A percentile compares a stretch with the other conserved stretches of the same genome.
Evolutionary conservation across 2,329 filamentous ascomycete genomes (phyloP).

Genomic region (Ceratocystis ficicola): DNA sequence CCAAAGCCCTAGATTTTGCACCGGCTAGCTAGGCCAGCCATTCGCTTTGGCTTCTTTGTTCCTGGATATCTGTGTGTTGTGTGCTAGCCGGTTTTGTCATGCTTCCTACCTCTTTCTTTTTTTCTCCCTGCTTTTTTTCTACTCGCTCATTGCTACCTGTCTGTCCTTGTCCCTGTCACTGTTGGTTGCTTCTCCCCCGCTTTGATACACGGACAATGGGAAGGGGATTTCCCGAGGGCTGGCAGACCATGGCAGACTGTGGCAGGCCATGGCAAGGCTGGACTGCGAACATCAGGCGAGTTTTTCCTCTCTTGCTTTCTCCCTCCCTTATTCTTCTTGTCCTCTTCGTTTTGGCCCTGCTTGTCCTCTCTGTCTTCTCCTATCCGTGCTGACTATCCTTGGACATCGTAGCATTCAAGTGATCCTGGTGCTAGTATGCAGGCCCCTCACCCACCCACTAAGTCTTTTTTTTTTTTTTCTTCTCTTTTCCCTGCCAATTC

Average conservation of each 20-base stretch:
- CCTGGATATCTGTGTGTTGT: background rate
- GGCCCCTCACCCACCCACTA: background rate
- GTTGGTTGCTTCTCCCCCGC: background rate
- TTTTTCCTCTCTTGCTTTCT: background rate
- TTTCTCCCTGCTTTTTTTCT: background rate
- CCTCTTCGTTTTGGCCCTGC: background rate
- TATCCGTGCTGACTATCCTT: background rate
- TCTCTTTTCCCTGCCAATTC: background rate
- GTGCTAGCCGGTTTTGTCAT: background rate
- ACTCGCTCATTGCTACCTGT: no score
- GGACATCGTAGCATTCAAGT: background rate
- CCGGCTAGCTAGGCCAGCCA: background rate
- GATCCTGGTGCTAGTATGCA: background rate
- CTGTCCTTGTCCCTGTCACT: background rate
- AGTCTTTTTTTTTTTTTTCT: background rate
- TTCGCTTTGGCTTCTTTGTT: no score
- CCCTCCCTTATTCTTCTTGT: background rate
- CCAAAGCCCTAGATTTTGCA: background rate
- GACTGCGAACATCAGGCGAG: background rate
- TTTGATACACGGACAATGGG: background rate
- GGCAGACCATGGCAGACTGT: background rate
- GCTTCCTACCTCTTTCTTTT: background rate
- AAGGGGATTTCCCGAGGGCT: background rate
- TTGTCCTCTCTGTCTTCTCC: background rate
- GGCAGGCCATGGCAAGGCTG: background rate